A percentile compares a stretch with the other conserved stretches of the same genome.
Evolutionary conservation across 345 rosid species (phyloP).

Genomic region (Punica granatum): DNA sequence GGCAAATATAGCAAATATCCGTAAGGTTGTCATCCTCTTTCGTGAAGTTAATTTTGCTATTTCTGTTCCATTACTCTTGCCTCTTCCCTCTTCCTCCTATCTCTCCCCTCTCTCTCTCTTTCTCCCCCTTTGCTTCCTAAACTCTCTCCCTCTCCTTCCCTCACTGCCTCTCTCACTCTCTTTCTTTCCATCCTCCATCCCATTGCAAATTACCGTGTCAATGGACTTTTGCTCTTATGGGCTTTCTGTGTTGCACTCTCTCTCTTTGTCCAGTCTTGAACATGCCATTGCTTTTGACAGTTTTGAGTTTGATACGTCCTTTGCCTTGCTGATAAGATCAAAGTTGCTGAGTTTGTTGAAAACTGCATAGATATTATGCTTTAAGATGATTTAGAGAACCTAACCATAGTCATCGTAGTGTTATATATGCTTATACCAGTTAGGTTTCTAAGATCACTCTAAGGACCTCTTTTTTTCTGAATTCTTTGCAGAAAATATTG

Average conservation of each 20-base stretch:
- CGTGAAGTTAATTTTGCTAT: conserved; percentile 1
- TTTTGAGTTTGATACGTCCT: background rate
- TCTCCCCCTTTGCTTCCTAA: background rate
- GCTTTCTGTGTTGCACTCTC: background rate
- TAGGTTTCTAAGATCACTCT: background rate
- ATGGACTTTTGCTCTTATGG: background rate
- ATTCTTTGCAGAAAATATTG: background rate
- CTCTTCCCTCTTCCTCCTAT: background rate
- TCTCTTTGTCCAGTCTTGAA: background rate
- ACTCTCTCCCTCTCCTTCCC: background rate
- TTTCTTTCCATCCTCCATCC: background rate
- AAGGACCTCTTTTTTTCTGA: background rate
- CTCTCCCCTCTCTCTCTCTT: background rate
- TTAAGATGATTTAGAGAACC: background rate
- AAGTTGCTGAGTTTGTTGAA: background rate
- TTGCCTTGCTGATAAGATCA: background rate
- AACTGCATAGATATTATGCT: background rate
- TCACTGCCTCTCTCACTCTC: background rate
- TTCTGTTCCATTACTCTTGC: background rate
- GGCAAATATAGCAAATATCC: conserved; percentile 73
- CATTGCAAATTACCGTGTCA: background rate
- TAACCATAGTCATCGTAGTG: background rate
- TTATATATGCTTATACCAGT: too few species aligned
- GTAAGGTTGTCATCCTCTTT: conserved; percentile 48
- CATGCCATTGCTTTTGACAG: background rate